Conservation (phyloP, 108 stramenopile species). For the Nannochloropsis salina region DNA sequence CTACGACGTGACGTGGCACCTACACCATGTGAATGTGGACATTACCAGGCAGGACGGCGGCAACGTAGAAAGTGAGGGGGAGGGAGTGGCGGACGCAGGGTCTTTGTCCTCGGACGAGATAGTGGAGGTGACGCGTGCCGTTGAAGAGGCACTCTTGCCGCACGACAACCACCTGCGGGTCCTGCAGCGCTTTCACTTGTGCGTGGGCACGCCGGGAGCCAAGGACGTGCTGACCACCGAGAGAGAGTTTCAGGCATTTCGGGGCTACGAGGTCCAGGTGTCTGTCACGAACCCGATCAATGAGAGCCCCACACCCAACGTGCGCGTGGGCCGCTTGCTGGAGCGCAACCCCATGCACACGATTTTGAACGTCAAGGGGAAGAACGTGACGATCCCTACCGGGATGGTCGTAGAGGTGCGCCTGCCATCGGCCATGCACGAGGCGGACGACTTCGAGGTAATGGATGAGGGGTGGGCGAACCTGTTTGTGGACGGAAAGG, state of each 20-base stretch:
- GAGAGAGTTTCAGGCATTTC: not conserved
- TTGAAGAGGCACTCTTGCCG: not conserved
- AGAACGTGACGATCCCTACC: not conserved
- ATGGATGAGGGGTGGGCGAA: not conserved
- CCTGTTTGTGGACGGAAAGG: constrained; percentile 14
- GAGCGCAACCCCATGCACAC: not conserved
- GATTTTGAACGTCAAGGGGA: not conserved
- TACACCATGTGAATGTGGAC: not conserved
- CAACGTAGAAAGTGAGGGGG: not conserved
- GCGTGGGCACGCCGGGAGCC: not conserved
- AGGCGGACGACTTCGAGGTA: not conserved
- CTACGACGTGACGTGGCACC: not conserved
- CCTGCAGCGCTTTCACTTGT: constrained; percentile 13
- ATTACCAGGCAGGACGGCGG: not conserved
- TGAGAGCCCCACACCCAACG: not conserved
- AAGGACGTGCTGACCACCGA: not conserved
- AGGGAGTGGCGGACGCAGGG: not conserved
- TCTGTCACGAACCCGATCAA: not conserved
- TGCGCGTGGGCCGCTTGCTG: not conserved
- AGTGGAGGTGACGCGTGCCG: not conserved
- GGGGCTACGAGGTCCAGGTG: not conserved
- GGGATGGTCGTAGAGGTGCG: not conserved
- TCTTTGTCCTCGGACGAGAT: not conserved
- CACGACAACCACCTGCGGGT: not conserved
- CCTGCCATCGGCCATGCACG: not conserved